Conservation (phyloP, 148 eudicot species). For the Hydrangea macrophylla region DNA sequence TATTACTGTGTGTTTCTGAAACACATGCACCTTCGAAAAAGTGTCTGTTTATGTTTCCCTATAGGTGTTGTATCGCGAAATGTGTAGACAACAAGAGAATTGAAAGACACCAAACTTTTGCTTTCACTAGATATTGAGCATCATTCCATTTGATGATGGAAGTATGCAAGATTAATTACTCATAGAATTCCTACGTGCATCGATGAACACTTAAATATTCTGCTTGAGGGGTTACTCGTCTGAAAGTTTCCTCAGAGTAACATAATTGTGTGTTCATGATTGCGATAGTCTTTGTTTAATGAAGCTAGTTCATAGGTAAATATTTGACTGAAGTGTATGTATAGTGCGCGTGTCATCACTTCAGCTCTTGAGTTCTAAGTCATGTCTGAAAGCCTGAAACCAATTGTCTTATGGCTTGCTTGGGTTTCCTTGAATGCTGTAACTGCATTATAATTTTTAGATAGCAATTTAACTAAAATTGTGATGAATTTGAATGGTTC, state of each 20-base stretch:
- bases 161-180: not conserved
- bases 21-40: not conserved
- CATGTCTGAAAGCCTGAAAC: not conserved
- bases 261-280: not conserved
- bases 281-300: not conserved
- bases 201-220: not conserved
- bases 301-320: constrained; percentile 8
- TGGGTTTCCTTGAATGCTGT: too few species aligned
- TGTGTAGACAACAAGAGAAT: not conserved
- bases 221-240: not conserved
- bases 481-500: too few species aligned
- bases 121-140: not conserved
- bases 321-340: not conserved
- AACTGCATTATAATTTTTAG: too few species aligned
- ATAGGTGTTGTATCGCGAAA: not conserved
- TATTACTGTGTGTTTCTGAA: too few species aligned
- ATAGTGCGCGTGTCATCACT: not conserved
- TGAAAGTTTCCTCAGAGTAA: not conserved
- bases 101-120: not conserved
- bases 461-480: too few species aligned
- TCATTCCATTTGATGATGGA: not conserved
- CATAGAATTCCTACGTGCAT: not conserved
- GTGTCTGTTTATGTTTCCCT: too few species aligned
- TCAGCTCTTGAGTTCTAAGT: not conserved
- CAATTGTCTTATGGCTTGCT: too few species aligned